A percentile compares a stretch with the other conserved stretches of the same genome.
Conservation (phyloP, 2,329 filamentous ascomycete genomes). For the Paraphaeosphaeria minitans region DNA sequence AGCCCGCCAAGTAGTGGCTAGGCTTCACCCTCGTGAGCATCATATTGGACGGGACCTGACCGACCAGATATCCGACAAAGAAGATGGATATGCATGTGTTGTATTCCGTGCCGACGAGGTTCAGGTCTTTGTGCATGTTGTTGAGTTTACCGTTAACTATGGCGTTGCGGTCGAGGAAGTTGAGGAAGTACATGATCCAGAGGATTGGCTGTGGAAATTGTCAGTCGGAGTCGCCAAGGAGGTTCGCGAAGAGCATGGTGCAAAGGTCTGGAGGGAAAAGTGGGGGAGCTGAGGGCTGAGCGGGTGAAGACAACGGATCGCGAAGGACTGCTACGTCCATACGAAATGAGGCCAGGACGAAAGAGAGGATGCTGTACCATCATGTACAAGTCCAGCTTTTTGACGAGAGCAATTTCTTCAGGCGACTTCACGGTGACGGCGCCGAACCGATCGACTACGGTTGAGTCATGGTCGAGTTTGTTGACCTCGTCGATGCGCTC, state of each 20-base stretch:
- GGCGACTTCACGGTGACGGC: constrained; percentile 25
- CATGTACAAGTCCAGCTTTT: constrained; percentile 33
- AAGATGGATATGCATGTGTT: constrained; percentile 66
- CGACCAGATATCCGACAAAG: constrained; percentile 52
- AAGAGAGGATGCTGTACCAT: constrained; percentile 12
- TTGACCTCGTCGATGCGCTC: constrained; percentile 18
- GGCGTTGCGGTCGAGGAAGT: constrained; percentile 64
- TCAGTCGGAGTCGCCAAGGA: too few species aligned
- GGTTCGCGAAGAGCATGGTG: too few species aligned
- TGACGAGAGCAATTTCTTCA: constrained; percentile 29
- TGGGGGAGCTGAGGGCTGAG: too few species aligned
- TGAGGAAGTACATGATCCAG: constrained; percentile 36
- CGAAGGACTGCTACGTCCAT: too few species aligned
- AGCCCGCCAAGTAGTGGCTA: constrained; percentile 36
- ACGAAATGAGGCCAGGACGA: too few species aligned
- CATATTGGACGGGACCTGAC: constrained; percentile 51
- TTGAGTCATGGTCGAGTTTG: constrained; percentile 19
- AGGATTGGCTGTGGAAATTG: constrained; percentile 4
- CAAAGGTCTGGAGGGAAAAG: too few species aligned
- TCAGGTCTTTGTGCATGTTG: constrained; percentile 63
- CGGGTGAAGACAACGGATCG: too few species aligned
- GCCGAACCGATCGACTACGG: constrained; percentile 32
- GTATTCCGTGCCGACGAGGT: constrained; percentile 60
- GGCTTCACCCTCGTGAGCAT: constrained; percentile 43
- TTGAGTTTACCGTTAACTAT: constrained; percentile 68